Evolutionary conservation across 176 grass and related monocot genomes (phyloP), one percentile per base, ranked within the genome.

Genomic region (Thinopyrum elongatum): DNA sequence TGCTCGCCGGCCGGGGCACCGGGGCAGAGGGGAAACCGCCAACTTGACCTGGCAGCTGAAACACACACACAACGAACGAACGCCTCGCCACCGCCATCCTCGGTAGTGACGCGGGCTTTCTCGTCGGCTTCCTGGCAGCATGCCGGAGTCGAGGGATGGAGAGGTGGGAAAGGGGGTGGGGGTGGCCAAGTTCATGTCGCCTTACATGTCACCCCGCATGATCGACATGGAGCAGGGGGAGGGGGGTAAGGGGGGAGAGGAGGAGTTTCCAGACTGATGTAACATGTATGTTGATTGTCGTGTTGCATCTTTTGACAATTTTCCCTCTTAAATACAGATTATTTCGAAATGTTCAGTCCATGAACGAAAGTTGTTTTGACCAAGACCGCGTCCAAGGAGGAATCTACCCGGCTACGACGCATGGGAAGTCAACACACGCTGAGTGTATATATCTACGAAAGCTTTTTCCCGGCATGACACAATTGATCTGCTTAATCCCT

Each of bases 341-440:
- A 61, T 23, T 61, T 8, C 5, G 28, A 66, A 17, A 31, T 14
- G 28, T 67, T 67, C 7, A 25, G 57, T 44, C 21, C 10, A 38
- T 75, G 51, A 81, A 41, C 1, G 51, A 35, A 17, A 10, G 12
- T 55, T 64, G 19, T 51, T 27, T 73, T 47, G 86, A 82, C 86
- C 79, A 65, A 59, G 80, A 83, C 63, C 34, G 74, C 14, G 78
- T 83, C 72, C 30, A 57, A 38, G 15, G 14, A 82, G 70, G 78
- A 76, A 82, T 58, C 69, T 7, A 23, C 55, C 53, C 7, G 53
- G 53, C 19, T 61, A 39, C 16, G 49, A 58, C 22, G 19, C 17
- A 68, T 35, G 65, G 64, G 70, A 64, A 74, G 69, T 80, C 85
- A 87, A 34, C 21, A 53, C 22, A 65, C 25, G 41, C 26, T 58